Evolutionary conservation across 768 basidiomycete genomes (phyloP), one percentile per base, ranked within the genome.

Genomic region (Xanthoconium stramineum): DNA sequence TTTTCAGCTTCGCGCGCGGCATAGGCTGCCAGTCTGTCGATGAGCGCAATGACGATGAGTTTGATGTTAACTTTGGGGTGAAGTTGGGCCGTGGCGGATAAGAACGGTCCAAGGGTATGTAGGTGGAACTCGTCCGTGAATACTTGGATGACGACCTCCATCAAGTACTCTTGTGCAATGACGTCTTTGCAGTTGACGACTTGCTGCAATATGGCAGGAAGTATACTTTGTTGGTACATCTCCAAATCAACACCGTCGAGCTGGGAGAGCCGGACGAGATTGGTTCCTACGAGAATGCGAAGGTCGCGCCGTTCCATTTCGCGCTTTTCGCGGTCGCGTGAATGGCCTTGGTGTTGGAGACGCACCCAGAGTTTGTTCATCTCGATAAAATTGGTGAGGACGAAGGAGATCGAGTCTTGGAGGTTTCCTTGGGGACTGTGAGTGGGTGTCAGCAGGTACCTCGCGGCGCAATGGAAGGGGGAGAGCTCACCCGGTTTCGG

Each of bases 311-410:
- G 87, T 69, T 99, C 97, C 79, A 96, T 78, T 71, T 98, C 97
- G 50, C 97, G 89, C 72, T 97, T 97, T 70, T 99, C 97, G 51
- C 95, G 85, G 70, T 99, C 97, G 46, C 94, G 84, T 2, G 94
- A 97, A 66, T 98, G 95, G 0, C 96, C 97, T 67, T 96, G 92
- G 66, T 99, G 97, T 72, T 98, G 97, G 12, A 98, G 80, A 39
- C 97, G 91, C 3, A 99, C 96, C 97, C 97, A 98, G 24, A 98
- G 86, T 71, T 98, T 99, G 81, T 98, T 98, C 96, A 98, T 99
- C 69, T 99, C 97, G 69, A 99, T 93, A 67, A 99, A 98, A 73
- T 98, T 98, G 57, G 94, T 98, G 56, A 99, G 80, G 39, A 98
- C 94, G 69, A 98, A 98, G 3, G 84, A 84, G 59, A 92, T 96